Percentiles rank a stretch among this genome's conserved stretches.
Evolutionary conservation across 139 green algal species (phyloP).

Genomic region (Microglena sp.): DNA sequence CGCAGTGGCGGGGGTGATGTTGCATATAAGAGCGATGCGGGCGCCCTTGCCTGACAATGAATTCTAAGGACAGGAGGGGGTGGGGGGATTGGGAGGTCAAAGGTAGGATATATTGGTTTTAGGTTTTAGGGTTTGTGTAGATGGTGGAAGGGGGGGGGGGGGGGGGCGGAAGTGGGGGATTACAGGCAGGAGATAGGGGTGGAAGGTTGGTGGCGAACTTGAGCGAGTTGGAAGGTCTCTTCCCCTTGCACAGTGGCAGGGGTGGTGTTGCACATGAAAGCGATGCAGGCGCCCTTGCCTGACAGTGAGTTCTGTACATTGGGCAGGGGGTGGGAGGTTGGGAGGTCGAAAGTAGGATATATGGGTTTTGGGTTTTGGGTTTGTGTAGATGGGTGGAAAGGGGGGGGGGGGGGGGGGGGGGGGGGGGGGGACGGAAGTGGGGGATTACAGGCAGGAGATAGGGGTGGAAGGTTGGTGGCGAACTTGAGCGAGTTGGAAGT

Average conservation of each 20-base stretch:
- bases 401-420: no score
- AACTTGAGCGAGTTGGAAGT: slow-evolving; percentile 97
- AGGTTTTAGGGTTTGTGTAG: background rate
- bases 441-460: no score
- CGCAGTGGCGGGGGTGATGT: slow-evolving; percentile 73
- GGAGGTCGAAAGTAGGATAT: background rate
- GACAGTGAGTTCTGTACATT: slow-evolving; percentile 40
- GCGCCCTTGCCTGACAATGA: slow-evolving; percentile 57
- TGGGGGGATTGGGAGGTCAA: background rate
- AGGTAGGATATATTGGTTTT: background rate
- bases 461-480: no score
- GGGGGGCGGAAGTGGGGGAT: no score
- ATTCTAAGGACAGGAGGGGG: slow-evolving; percentile 20
- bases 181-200: no score
- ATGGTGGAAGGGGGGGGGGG: no score
- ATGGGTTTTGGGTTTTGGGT: background rate
- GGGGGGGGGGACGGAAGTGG: no score
- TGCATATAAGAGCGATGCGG: slow-evolving; percentile 74
- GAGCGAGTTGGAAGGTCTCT: slow-evolving; percentile 54
- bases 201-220: background rate
- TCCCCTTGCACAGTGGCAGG: slow-evolving; percentile 69
- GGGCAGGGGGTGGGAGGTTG: no score
- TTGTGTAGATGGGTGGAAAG: no score
- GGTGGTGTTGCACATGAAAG: slow-evolving; percentile 85
- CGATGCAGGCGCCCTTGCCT: slow-evolving; percentile 57